phyloP scores from a whole-genome alignment of 257 asterid genomes.

The Fraxinus anomala region DNA sequence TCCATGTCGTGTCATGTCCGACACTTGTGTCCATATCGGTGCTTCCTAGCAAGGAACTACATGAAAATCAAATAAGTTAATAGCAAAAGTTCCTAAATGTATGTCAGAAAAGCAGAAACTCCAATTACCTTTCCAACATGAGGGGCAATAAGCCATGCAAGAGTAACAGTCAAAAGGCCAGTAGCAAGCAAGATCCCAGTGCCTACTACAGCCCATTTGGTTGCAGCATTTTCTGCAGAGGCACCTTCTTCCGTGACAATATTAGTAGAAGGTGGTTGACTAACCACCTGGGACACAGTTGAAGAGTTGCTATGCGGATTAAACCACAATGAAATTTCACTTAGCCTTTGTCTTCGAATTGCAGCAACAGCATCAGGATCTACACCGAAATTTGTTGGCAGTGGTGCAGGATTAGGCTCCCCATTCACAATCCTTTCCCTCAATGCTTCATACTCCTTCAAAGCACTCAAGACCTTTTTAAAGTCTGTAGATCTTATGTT shows the following conservation, averaged over 20 bases:
- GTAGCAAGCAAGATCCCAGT: conserved; percentile 90
- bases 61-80: conserved; percentile 8
- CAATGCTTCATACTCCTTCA: conserved; percentile 72
- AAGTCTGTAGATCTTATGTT: conserved; percentile 61
- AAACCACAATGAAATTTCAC: conserved; percentile 87
- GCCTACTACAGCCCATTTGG: conserved; percentile 88
- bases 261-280: conserved; percentile 56
- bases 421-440: conserved; percentile 71
- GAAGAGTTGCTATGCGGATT: conserved; percentile 60
- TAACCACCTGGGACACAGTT: conserved; percentile 53
- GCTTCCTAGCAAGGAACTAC: neutral
- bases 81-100: neutral
- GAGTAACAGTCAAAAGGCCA: conserved; percentile 83
- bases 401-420: conserved; percentile 63
- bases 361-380: conserved; percentile 98
- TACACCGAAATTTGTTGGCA: conserved; percentile 48
- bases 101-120: neutral
- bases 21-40: too few relatives aligned
- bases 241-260: conserved; percentile 53
- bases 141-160: conserved; percentile 92
- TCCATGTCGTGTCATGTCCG: too few relatives aligned
- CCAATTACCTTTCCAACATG: conserved; percentile 85
- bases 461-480: conserved; percentile 59
- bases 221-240: conserved; percentile 62
- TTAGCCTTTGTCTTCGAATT: conserved; percentile 81